Base-by-base conservation (phyloP, 305 asterid species). In the Fraxinus dipetala region DNA sequence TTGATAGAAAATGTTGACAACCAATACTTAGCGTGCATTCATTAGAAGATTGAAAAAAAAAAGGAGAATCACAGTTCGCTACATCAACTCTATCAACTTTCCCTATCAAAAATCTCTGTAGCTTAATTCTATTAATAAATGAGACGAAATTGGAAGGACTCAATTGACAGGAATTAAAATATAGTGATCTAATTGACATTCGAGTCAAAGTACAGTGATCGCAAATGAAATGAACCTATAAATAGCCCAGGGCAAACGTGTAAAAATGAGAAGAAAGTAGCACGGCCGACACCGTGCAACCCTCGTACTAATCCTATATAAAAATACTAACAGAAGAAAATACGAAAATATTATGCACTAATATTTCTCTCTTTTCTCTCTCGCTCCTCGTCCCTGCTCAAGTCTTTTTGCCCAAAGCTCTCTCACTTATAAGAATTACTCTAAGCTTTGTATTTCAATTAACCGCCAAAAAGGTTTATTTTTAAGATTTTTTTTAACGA, bases 381-480 rank as follows among this genome's bases (percentile, higher is more conserved):
- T 78, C 80, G 38, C 48, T 72, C 76, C 38, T 16, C 76, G 76
- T 72, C 85, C 88, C 90, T 87, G 91, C 90, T 89, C 90, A 87
- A 83, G 84, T 75, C 73, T 86, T 81, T 81, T 82, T 14, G 84
- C 77, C 83, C 86, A 78, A 86, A 35, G 32, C 85, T 56, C 84
- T 56, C 84, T 34, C 83, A 56, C 84, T 67, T 16, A 75, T 82
- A 77, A 63, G 81, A 83, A 28, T 76, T 78, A 51, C 87, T 78
- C 90, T 48, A 59, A 87, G 84, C 86, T 81, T 86, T 75, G 80
- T 76, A 81, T 86, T 80, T 81, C 91, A 88, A 88, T 93, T 91
- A 91, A 94, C 92, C 95, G 93, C 97, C 93, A 90, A 93, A 89
- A 88, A 87, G 88, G 93, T 84, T 77, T 45, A 38, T 83, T 87